Evolutionary conservation across 2,329 filamentous ascomycete genomes (phyloP).

Genomic region (Penicillium brevicompactum): DNA sequence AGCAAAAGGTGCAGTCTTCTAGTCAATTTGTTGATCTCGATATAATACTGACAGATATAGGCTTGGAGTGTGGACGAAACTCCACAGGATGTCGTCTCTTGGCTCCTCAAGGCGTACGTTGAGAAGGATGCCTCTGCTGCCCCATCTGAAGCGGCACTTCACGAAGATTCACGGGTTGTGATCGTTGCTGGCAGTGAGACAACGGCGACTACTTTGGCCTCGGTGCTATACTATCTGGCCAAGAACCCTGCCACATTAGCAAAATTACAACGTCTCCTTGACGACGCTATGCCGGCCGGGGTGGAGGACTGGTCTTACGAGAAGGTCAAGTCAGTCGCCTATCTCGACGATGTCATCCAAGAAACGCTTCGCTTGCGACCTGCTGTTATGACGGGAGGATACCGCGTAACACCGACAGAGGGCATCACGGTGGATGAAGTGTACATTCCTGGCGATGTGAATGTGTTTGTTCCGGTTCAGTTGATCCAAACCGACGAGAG

Average conservation of each 20-base stretch:
- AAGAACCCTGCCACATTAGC: neutral
- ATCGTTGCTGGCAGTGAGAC: slow-evolving; percentile 16
- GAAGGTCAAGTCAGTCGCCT: neutral
- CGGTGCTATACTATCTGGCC: slow-evolving; percentile 6
- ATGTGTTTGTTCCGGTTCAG: slow-evolving; percentile 24
- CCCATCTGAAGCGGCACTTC: slow-evolving; percentile 20
- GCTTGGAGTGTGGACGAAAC: slow-evolving; percentile 25
- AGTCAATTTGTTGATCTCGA: neutral
- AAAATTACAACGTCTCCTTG: slow-evolving; percentile 5
- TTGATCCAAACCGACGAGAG: slow-evolving; percentile 30
- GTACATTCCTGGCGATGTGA: slow-evolving; percentile 35
- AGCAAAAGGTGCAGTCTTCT: neutral
- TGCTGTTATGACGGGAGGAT: slow-evolving; percentile 29
- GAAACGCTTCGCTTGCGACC: slow-evolving; percentile 39
- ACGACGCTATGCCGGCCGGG: neutral
- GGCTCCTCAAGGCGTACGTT: slow-evolving; percentile 42
- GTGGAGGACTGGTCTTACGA: neutral
- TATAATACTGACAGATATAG: slow-evolving; percentile 7
- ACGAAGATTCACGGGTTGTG: slow-evolving; percentile 9
- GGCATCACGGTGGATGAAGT: slow-evolving; percentile 31
- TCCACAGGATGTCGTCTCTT: slow-evolving; percentile 42
- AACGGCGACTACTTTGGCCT: slow-evolving; percentile 6
- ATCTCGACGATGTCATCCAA: slow-evolving; percentile 5
- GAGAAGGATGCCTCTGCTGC: slow-evolving; percentile 41
- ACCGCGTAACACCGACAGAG: slow-evolving; percentile 37